Base-by-base conservation (phyloP, 768 basidiomycete species). In the Termitomyces eurrhizus region DNA sequence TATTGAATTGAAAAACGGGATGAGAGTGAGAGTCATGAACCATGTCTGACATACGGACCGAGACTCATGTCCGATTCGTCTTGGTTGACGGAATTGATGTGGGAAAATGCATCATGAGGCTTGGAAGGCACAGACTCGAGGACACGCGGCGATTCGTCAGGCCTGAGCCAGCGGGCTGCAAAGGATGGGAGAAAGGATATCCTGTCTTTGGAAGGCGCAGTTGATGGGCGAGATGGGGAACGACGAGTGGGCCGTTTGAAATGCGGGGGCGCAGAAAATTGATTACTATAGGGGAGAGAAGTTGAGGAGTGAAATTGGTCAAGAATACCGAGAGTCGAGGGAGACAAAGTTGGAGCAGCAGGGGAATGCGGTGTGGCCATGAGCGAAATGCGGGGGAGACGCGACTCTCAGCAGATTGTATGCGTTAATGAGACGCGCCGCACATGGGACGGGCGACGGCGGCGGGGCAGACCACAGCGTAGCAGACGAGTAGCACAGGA, bases 171-270 rank as follows among this genome's bases (percentile, higher is more conserved):
- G 45, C 60, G 33, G 18, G 72, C 61, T 8, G 73, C 69, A 33
- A 68, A 62, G 14, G 80, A 78, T 41, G 84, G 83, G 33, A 85
- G 69, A 32, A 82, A 67, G 9, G 67, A 39, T 26, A 69, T 46
- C 51, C 76, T 77, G 56, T 84, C 80, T 11, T 77, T 73, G 53
- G 81, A 67, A 12, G 77, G 76, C 3, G 77, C 75, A 14, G 77
- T 77, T 9, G 76, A 74, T 36, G 77, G 76, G 45, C 75, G 69
- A 53, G 63, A 53, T 21, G 63, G 61, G 51, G 70, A 72, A 44
- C 68, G 68, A 32, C 45, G 42, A n/a, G 68, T 52, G 44, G 63
- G 52, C 36, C 64, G 62, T 52, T 63, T 67, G 7, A 58, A 24
- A 13, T 52, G 42, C 24, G 35, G 51, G 18, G 53, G 44, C 46